Evolutionary conservation across 305 asterid species (phyloP).

Genomic region (Solanum hybrid): DNA sequence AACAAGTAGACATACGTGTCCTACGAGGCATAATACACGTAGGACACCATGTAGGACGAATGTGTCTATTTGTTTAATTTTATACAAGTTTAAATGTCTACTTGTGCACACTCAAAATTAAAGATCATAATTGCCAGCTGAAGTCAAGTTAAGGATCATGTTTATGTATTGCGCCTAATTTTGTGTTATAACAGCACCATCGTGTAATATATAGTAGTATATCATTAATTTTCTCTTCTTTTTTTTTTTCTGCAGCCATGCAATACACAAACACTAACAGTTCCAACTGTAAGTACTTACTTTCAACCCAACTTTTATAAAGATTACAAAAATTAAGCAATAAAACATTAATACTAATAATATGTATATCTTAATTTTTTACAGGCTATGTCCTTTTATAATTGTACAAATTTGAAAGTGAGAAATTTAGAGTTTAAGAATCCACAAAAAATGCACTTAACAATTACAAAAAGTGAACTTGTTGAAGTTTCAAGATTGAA

Average conservation of each 20-base stretch:
- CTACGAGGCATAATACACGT: no score
- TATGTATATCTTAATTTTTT: background rate
- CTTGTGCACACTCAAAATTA: no score
- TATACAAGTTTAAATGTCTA: no score
- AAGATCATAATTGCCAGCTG: no score
- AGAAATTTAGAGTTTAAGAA: conserved; percentile 33
- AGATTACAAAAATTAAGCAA: background rate
- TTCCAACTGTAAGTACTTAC: conserved; percentile 58
- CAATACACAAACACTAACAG: conserved; percentile 38
- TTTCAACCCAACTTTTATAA: background rate
- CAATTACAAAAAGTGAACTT: conserved; percentile 33
- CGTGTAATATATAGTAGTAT: no score
- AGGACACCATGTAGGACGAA: no score
- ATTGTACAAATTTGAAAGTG: conserved; percentile 53
- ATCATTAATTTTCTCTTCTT: background rate
- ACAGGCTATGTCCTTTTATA: conserved; percentile 64
- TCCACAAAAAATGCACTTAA: conserved; percentile 84
- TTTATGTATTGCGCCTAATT: no score
- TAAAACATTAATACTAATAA: background rate
- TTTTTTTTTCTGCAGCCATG: conserved; percentile 48
- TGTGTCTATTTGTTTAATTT: no score
- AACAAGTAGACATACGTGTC: no score
- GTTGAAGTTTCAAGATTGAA: conserved; percentile 48
- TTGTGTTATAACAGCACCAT: no score
- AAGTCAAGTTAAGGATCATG: no score